Conservation (phyloP, 345 rosid genomes). For the Populus ilicifolia region DNA sequence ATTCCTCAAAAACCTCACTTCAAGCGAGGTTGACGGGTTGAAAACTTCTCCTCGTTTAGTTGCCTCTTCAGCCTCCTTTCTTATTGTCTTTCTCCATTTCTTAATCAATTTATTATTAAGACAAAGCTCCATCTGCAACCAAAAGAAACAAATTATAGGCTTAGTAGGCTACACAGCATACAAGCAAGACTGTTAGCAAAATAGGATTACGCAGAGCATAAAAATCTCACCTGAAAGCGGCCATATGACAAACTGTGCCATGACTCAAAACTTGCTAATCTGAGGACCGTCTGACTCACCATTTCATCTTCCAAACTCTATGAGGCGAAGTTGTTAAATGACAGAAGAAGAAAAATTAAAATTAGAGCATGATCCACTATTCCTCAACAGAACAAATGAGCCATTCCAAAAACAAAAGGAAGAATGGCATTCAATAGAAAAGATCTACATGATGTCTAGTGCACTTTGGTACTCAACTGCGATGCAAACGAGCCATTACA, state of each 20-base stretch:
- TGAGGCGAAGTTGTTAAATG: conserved; percentile 12
- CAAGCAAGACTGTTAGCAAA: background rate
- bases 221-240: conserved; percentile 70
- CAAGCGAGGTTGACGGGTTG: conserved; percentile 57
- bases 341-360: background rate
- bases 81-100: conserved; percentile 84
- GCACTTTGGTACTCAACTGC: too few species aligned
- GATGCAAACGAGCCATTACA: too few species aligned
- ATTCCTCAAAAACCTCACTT: conserved; percentile 80
- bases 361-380: background rate
- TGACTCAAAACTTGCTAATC: conserved; percentile 73
- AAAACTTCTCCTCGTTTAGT: conserved; percentile 46
- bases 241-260: conserved; percentile 96
- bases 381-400: background rate
- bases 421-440: too few species aligned
- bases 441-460: too few species aligned
- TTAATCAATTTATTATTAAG: conserved; percentile 74
- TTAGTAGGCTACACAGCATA: background rate
- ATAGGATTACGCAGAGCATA: background rate
- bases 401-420: too few species aligned
- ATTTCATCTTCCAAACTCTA: conserved; percentile 98
- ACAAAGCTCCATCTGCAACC: conserved; percentile 84
- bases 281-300: conserved; percentile 77
- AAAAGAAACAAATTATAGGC: conserved; percentile 13
- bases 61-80: conserved; percentile 72